Conservation (phyloP, 768 basidiomycete species). For the Termitomyces sp. region DNA sequence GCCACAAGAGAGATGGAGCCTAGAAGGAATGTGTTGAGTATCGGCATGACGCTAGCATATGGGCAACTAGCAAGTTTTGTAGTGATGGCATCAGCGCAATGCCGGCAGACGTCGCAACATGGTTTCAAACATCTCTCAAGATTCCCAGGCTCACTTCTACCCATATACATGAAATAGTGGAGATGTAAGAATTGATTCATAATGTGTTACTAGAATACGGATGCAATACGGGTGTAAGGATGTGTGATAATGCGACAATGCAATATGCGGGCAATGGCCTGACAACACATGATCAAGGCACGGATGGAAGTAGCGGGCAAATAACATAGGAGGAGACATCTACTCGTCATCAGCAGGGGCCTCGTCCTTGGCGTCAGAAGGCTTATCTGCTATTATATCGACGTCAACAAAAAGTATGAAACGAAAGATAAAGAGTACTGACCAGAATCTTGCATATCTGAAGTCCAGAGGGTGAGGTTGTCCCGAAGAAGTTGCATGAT, state of each 20-base stretch:
- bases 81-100: neutral
- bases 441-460: constrained; percentile 95
- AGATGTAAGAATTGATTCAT: constrained; percentile 9
- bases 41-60: constrained; percentile 19
- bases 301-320: constrained; percentile 11
- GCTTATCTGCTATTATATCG: constrained; percentile 53
- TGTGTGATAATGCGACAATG: constrained; percentile 20
- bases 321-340: constrained; percentile 24
- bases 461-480: constrained; percentile 97
- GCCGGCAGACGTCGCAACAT: neutral
- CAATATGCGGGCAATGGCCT: constrained; percentile 13
- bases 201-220: constrained; percentile 12
- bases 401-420: constrained; percentile 1
- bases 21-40: constrained; percentile 26
- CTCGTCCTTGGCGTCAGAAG: constrained; percentile 68
- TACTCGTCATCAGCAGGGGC: constrained; percentile 64
- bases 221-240: constrained; percentile 15
- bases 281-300: constrained; percentile 15
- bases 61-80: neutral
- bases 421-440: constrained; percentile 21
- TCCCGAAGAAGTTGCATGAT: constrained; percentile 97
- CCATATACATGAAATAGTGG: neutral
- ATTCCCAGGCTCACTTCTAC: neutral
- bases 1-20: constrained; percentile 31
- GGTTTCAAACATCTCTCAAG: neutral